Conservation (phyloP, 1,139 yeast species). For the Lodderomyces oxycetoniae region DNA sequence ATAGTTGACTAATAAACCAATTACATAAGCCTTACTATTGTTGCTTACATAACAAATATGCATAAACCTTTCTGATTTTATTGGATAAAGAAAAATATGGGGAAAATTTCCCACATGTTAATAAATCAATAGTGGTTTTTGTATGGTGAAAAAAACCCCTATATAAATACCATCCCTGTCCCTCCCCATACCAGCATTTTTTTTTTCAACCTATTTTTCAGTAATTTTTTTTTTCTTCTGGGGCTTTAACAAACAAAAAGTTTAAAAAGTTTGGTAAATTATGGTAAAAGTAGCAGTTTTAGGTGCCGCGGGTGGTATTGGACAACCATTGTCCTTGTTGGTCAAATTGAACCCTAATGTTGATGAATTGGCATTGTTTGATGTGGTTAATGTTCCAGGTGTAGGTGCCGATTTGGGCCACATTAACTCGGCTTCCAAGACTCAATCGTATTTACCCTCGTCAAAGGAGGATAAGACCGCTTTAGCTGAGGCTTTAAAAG, state of each 20-base stretch:
- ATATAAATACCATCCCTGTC: too few relatives aligned
- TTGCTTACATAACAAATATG: too few relatives aligned
- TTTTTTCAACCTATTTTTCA: too few relatives aligned
- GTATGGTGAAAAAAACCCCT: too few relatives aligned
- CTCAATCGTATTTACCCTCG: constrained; percentile 73
- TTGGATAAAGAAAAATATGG: neutral
- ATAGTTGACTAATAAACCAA: neutral
- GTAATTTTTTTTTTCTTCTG: neutral
- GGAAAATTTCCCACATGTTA: constrained; percentile 1
- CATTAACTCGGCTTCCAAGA: constrained; percentile 84
- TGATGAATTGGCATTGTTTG: constrained; percentile 81
- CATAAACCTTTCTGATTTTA: too few relatives aligned
- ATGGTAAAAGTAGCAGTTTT: constrained; percentile 76
- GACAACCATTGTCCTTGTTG: constrained; percentile 92
- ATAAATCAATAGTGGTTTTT: too few relatives aligned
- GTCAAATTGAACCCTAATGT: constrained; percentile 85
- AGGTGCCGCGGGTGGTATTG: constrained; percentile 99
- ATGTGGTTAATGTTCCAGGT: constrained; percentile 92
- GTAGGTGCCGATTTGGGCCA: constrained; percentile 96
- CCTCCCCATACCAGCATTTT: too few relatives aligned
- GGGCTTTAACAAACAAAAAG: neutral
- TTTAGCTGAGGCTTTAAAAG: constrained; percentile 68
- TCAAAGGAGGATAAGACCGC: constrained; percentile 69
- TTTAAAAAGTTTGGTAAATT: constrained; percentile 5
- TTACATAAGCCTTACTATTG: too few relatives aligned